A percentile compares a stretch with the other conserved stretches of the same genome.
phyloP scores from a whole-genome alignment of 306 rosid genomes.

The Citrullus colocynthis region DNA sequence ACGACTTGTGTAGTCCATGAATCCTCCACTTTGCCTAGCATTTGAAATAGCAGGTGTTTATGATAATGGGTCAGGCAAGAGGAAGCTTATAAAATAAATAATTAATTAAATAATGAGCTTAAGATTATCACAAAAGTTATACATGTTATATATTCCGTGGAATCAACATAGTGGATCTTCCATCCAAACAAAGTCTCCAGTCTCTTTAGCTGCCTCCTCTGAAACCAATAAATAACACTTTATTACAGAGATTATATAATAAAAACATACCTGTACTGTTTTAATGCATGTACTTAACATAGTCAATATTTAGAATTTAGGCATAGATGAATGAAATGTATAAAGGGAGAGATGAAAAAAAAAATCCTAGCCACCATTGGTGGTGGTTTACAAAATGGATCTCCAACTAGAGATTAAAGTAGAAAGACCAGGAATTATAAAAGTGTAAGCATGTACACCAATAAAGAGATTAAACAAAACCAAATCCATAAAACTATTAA shows the following conservation, averaged over 20 bases:
- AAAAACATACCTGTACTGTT: background rate
- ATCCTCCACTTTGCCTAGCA: constrained; percentile 47
- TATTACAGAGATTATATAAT: background rate
- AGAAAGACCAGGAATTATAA: too few species aligned
- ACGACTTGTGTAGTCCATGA: constrained; percentile 57
- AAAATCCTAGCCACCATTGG: too few species aligned
- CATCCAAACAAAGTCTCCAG: constrained; percentile 62
- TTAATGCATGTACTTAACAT: background rate
- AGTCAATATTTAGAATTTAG: background rate
- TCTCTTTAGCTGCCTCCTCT: constrained; percentile 67
- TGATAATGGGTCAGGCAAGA: background rate
- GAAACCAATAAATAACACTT: constrained; percentile 9
- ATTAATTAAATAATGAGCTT: background rate
- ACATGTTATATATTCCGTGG: constrained; percentile 64
- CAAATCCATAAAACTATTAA: too few species aligned
- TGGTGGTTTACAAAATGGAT: too few species aligned
- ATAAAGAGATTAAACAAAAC: too few species aligned
- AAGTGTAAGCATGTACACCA: too few species aligned
- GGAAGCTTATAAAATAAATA: background rate
- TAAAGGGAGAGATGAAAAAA: too few species aligned
- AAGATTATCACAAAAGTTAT: constrained; percentile 9
- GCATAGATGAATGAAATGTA: too few species aligned
- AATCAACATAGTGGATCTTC: constrained; percentile 57
- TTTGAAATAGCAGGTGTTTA: background rate
- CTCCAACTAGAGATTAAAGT: too few species aligned